phyloP scores from a whole-genome alignment of 1,139 yeast genomes.

The Candida glucosophila region DNA sequence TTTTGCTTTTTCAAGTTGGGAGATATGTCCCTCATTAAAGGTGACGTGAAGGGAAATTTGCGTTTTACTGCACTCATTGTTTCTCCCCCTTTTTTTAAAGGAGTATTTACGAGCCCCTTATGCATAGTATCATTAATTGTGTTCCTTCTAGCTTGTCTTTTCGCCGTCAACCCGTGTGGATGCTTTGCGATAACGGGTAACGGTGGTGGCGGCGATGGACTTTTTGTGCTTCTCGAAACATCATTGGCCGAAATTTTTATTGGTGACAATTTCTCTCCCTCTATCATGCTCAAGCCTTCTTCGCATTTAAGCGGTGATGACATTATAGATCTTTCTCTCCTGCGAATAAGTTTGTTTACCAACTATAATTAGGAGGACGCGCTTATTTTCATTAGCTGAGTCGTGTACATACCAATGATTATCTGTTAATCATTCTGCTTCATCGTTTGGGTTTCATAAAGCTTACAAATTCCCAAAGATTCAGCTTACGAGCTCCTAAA shows the following conservation, averaged over 20 bases:
- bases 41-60: constrained; percentile 31
- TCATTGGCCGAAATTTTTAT: constrained; percentile 4
- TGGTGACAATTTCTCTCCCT: constrained; percentile 8
- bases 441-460: no score
- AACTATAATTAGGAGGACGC: no score
- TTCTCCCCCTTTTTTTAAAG: constrained; percentile 8
- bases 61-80: constrained; percentile 5
- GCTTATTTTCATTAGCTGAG: no score
- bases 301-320: constrained; percentile 7
- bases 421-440: no score
- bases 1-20: constrained; percentile 12
- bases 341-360: no score
- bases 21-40: constrained; percentile 23
- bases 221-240: constrained; percentile 2
- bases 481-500: no score
- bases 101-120: constrained; percentile 19
- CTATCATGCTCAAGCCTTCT: constrained; percentile 4
- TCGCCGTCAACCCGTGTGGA: constrained; percentile 42
- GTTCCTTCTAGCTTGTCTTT: constrained; percentile 20
- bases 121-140: constrained; percentile 14
- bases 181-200: constrained; percentile 22
- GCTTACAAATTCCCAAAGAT: no score
- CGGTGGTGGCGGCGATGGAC: constrained; percentile 6
- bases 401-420: no score
- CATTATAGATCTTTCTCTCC: no score